Evolutionary conservation across 2,329 filamentous ascomycete species (phyloP).

Genomic region (Calonectria hawksworthii): DNA sequence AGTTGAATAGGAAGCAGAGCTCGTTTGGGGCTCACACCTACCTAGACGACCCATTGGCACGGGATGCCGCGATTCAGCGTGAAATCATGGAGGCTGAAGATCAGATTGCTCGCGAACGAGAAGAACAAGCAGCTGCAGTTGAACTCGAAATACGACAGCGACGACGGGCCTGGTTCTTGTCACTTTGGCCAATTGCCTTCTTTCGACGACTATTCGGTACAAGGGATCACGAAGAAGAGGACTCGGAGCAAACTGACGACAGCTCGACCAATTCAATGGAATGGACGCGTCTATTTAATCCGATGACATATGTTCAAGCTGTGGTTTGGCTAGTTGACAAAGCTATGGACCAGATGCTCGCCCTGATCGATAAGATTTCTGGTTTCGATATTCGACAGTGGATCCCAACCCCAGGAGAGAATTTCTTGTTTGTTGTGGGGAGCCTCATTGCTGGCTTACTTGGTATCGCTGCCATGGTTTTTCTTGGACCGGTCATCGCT

Average conservation of each 20-base stretch:
- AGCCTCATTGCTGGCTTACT: constrained; percentile 17
- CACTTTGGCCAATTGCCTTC: constrained; percentile 35
- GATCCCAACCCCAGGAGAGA: background rate
- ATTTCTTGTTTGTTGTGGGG: constrained; percentile 3
- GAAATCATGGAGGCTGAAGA: constrained; percentile 39
- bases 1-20: background rate
- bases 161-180: constrained; percentile 39
- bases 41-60: constrained; percentile 30
- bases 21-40: constrained; percentile 21
- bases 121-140: constrained; percentile 9
- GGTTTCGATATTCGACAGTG: constrained; percentile 8
- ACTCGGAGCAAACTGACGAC: constrained; percentile 17
- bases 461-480: constrained; percentile 17
- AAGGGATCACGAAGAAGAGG: constrained; percentile 10
- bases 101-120: constrained; percentile 30
- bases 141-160: constrained; percentile 31
- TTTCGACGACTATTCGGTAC: constrained; percentile 17
- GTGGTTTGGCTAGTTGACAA: constrained; percentile 41
- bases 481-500: constrained; percentile 6
- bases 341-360: constrained; percentile 36
- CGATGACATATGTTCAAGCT: constrained; percentile 48
- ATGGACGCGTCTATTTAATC: constrained; percentile 48
- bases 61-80: constrained; percentile 35
- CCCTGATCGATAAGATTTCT: constrained; percentile 33
- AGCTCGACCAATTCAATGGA: constrained; percentile 25